Conservation (phyloP, 139 green algal genomes). For the Auxenochlorella pyrenoidosa region DNA sequence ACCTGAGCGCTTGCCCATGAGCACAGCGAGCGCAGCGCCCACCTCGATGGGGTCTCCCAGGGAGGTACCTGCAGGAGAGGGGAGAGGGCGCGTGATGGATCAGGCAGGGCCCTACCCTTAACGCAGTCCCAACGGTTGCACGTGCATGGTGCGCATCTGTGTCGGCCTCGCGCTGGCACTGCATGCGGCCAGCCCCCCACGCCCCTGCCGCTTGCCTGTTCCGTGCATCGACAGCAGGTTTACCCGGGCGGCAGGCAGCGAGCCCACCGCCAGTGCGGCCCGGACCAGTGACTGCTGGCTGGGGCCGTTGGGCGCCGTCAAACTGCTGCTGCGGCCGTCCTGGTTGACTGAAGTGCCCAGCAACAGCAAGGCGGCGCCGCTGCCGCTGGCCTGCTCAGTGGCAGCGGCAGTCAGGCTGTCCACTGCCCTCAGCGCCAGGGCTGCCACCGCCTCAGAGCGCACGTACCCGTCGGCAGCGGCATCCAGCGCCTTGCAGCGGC, state of each 20-base stretch:
- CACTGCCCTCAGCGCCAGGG: not conserved
- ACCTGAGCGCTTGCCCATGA: conserved; percentile 45
- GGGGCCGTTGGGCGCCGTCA: conserved; percentile 61
- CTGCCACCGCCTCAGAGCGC: conserved; percentile 61
- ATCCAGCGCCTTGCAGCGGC: conserved; percentile 90
- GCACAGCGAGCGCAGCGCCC: conserved; percentile 46
- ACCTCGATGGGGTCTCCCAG: conserved; percentile 74
- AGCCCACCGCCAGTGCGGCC: conserved; percentile 49
- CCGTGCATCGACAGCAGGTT: conserved; percentile 65
- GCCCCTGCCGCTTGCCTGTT: conserved; percentile 27
- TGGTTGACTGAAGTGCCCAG: conserved; percentile 54
- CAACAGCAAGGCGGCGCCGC: conserved; percentile 8
- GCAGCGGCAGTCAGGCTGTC: conserved; percentile 16
- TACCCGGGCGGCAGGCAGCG: conserved; percentile 18
- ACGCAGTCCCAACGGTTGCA: too few relatives aligned
- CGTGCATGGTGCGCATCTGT: too few relatives aligned
- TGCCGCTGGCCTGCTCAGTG: not conserved
- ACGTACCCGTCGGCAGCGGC: conserved; percentile 84
- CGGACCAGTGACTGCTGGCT: conserved; percentile 66
- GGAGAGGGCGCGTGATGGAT: too few relatives aligned
- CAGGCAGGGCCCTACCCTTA: too few relatives aligned
- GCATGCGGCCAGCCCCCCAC: too few relatives aligned
- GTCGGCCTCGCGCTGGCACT: too few relatives aligned
- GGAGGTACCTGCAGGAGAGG: conserved; percentile 35
- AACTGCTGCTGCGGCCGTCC: conserved; percentile 55